These are phyloP conservation scores for Pulveroboletus sp. DNA, from an alignment of 768 basidiomycete genomes.

Conservation along the genomic window DNA sequence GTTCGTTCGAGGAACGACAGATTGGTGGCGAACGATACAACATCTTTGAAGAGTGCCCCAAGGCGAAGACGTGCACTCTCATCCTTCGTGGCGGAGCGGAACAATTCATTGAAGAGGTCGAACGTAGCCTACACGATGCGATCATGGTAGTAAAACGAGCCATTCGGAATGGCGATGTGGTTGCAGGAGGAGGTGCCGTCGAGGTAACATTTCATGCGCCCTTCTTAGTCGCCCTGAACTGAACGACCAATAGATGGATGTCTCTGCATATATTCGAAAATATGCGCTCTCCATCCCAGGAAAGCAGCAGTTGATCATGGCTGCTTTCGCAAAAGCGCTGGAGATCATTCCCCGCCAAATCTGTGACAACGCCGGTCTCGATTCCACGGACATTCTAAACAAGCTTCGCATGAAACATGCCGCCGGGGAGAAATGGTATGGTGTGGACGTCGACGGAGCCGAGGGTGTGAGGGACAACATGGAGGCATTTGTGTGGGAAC, in stretches of 20 bases:
- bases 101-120: slow-evolving; percentile 98
- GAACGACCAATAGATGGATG: slow-evolving; percentile 74
- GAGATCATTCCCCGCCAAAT: slow-evolving; percentile 98
- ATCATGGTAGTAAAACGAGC: slow-evolving; percentile 99
- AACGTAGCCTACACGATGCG: slow-evolving; percentile 95
- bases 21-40: slow-evolving; percentile 98
- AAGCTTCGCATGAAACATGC: slow-evolving; percentile 97
- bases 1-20: slow-evolving; percentile 88
- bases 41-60: slow-evolving; percentile 88
- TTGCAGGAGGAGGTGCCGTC: slow-evolving; percentile 95
- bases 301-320: slow-evolving; percentile 90
- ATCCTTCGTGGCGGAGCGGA: slow-evolving; percentile 95
- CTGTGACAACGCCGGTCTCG: slow-evolving; percentile 96
- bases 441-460: slow-evolving; percentile 89
- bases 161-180: slow-evolving; percentile 91
- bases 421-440: slow-evolving; percentile 83
- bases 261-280: slow-evolving; percentile 91
- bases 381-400: slow-evolving; percentile 96
- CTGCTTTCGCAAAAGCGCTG: slow-evolving; percentile 94
- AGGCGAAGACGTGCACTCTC: slow-evolving; percentile 94
- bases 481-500: slow-evolving; percentile 99
- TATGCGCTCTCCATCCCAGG: slow-evolving; percentile 92
- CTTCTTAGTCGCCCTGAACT: not conserved
- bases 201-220: slow-evolving; percentile 56
- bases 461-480: slow-evolving; percentile 94